phyloP scores from a whole-genome alignment of 2,329 filamentous ascomycete species.

The Ophiostoma tasmaniense region DNA sequence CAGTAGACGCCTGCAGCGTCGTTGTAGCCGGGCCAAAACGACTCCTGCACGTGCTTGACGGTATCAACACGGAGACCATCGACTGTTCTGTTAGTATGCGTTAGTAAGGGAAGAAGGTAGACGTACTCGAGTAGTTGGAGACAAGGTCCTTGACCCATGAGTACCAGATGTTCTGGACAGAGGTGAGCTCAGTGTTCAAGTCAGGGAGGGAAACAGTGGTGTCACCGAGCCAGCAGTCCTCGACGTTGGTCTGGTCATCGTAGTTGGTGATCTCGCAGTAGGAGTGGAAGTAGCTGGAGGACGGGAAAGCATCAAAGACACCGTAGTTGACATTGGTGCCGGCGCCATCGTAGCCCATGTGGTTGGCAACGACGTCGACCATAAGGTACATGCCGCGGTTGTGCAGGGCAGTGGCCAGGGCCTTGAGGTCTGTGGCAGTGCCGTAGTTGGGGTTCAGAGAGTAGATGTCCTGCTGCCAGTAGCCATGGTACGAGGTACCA shows the following conservation, averaged over 20 bases:
- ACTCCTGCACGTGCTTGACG: conserved; percentile 51
- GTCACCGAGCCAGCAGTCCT: conserved; percentile 44
- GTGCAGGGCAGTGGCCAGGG: conserved; percentile 38
- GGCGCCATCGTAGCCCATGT: conserved; percentile 37
- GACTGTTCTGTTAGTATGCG: conserved; percentile 15
- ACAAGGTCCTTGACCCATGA: conserved; percentile 53
- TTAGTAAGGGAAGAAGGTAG: neutral
- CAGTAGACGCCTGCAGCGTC: conserved; percentile 48
- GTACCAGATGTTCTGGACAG: conserved; percentile 34
- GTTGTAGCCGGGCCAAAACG: conserved; percentile 49
- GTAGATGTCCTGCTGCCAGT: conserved; percentile 40
- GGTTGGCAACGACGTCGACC: conserved; percentile 47
- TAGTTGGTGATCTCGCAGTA: conserved; percentile 45
- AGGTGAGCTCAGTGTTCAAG: conserved; percentile 44
- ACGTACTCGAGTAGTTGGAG: conserved; percentile 40
- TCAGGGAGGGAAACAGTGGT: conserved; percentile 53
- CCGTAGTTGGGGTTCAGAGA: conserved; percentile 50
- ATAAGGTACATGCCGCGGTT: conserved; percentile 34
- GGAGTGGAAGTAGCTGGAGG: conserved; percentile 50
- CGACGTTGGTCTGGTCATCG: conserved; percentile 41
- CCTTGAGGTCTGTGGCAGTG: conserved; percentile 48
- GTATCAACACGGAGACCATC: conserved; percentile 55
- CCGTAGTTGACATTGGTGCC: conserved; percentile 28
- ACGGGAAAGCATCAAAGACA: conserved; percentile 39
- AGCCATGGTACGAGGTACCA: conserved; percentile 41